Conservation (phyloP, 2,329 filamentous ascomycete species). For the Tolypocladium album region DNA sequence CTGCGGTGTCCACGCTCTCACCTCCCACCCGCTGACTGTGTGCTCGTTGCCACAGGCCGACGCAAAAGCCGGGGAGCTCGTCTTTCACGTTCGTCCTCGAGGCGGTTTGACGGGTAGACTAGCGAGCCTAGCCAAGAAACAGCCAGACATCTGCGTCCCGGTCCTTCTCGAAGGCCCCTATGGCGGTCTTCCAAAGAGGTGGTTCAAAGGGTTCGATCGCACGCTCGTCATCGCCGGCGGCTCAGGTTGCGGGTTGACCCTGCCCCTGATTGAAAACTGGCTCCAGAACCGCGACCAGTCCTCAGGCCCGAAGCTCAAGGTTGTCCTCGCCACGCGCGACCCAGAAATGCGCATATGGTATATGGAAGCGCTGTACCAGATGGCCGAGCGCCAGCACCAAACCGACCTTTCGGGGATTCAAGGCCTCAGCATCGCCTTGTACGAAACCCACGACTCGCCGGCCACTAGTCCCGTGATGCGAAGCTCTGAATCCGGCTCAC, state of each 20-base stretch:
- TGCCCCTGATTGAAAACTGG: slow-evolving; percentile 34
- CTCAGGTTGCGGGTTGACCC: slow-evolving; percentile 41
- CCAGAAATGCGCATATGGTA: slow-evolving; percentile 16
- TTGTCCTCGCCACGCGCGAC: slow-evolving; percentile 19
- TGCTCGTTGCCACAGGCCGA: slow-evolving; percentile 30
- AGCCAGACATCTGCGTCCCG: slow-evolving; percentile 23
- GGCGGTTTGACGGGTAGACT: slow-evolving; percentile 38
- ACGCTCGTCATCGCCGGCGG: slow-evolving; percentile 42
- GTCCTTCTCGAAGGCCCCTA: slow-evolving; percentile 50
- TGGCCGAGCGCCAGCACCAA: slow-evolving; percentile 3
- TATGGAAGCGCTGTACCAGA: slow-evolving; percentile 7
- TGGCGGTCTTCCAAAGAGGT: slow-evolving; percentile 33
- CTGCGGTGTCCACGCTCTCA: slow-evolving; percentile 29
- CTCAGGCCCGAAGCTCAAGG: neutral
- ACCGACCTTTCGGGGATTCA: slow-evolving; percentile 1
- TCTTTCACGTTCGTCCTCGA: slow-evolving; percentile 41
- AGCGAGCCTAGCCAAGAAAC: slow-evolving; percentile 22
- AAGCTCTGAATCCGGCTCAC: neutral
- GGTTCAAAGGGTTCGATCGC: slow-evolving; percentile 27
- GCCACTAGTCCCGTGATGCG: neutral
- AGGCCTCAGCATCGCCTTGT: slow-evolving; percentile 3
- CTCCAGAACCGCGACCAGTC: slow-evolving; percentile 7
- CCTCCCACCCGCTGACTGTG: slow-evolving; percentile 44
- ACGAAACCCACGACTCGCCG: neutral
- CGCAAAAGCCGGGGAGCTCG: slow-evolving; percentile 23